These are phyloP conservation scores for Bruguiera hainesii DNA, from an alignment of 441 rosid genomes.

Conservation along the genomic window DNA sequence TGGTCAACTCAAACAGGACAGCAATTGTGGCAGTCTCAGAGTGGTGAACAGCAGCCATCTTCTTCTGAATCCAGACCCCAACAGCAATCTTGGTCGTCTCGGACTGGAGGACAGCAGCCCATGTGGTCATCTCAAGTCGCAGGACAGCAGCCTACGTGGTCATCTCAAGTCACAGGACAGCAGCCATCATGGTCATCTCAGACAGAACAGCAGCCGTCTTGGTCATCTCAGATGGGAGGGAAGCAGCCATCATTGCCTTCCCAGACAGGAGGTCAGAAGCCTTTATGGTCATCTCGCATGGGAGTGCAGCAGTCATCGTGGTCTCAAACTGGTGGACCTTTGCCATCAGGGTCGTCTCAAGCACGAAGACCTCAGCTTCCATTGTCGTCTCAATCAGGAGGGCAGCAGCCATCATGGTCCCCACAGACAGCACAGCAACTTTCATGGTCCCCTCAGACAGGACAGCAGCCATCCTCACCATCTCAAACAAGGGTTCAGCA, in stretches of 20 bases:
- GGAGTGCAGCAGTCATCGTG: slow-evolving; percentile 17
- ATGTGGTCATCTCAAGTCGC: too few species aligned
- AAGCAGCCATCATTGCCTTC: slow-evolving; percentile 19
- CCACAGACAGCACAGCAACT: slow-evolving; percentile 5
- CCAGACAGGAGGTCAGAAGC: slow-evolving; percentile 23
- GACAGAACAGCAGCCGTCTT: slow-evolving; percentile 10
- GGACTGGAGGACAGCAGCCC: too few species aligned
- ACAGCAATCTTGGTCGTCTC: too few species aligned
- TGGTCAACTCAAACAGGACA: neutral
- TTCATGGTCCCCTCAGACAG: neutral
- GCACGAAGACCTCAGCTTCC: too few species aligned
- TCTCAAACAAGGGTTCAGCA: slow-evolving; percentile 4
- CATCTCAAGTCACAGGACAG: neutral
- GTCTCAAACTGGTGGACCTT: slow-evolving; percentile 1
- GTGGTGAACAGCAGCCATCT: too few species aligned
- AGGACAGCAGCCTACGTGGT: too few species aligned
- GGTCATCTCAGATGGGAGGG: slow-evolving; percentile 6
- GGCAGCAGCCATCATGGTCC: neutral
- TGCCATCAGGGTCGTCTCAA: slow-evolving; percentile 14
- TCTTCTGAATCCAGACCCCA: too few species aligned
- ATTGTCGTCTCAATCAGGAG: too few species aligned
- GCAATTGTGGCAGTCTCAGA: too few species aligned
- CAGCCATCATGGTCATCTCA: slow-evolving; percentile 15
- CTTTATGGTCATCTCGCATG: slow-evolving; percentile 28
- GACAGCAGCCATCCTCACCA: neutral